Evolutionary conservation across 2,329 filamentous ascomycete species (phyloP).

Genomic region (Tolypocladium inflatum): DNA sequence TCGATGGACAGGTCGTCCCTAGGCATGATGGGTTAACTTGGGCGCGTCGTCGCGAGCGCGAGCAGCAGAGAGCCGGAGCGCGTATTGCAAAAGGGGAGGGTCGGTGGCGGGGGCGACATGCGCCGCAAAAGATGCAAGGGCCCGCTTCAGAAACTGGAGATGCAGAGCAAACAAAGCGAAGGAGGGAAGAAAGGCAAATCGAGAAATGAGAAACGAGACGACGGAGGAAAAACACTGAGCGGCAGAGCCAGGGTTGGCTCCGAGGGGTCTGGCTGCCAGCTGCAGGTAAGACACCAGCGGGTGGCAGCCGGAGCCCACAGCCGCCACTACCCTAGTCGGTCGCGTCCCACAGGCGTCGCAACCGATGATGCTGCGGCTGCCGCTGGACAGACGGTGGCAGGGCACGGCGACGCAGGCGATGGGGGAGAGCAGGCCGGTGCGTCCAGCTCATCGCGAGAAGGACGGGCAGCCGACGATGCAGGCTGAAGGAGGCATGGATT

Average conservation of each 20-base stretch:
- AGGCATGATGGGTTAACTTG: slow-evolving; percentile 55
- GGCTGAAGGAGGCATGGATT: neutral
- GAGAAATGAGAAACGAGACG: neutral
- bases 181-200: neutral
- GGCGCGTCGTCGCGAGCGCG: slow-evolving; percentile 7
- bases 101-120: neutral
- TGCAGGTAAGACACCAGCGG: neutral
- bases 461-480: neutral
- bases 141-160: neutral
- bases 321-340: neutral
- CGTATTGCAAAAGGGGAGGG: neutral
- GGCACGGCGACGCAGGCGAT: neutral
- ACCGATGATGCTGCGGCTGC: neutral
- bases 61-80: slow-evolving; percentile 12
- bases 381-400: neutral
- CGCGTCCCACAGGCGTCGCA: neutral
- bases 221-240: neutral
- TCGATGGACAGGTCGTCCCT: slow-evolving; percentile 66
- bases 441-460: neutral
- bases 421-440: neutral
- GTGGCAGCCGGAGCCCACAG: neutral
- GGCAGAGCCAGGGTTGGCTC: neutral
- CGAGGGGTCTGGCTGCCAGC: neutral
- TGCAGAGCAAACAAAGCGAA: neutral
- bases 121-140: neutral